A percentile compares a stretch with the other conserved stretches of the same genome.
Evolutionary conservation across 2,329 filamentous ascomycete species (phyloP).

Genomic region (Aspergillus sp.): DNA sequence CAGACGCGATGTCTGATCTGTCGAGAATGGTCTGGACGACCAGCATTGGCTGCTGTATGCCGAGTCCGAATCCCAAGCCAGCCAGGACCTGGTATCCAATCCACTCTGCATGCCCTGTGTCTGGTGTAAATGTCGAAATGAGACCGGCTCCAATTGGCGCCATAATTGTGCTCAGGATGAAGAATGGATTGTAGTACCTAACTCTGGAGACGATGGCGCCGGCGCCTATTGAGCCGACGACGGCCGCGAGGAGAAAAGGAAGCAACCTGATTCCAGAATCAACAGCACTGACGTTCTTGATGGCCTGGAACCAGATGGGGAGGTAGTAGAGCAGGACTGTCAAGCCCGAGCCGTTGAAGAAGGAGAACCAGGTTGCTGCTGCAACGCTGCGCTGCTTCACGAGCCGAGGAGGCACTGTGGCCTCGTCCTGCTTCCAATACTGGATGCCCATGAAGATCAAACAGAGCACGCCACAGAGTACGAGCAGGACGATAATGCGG

Average conservation of each 20-base stretch:
- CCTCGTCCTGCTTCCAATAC: neutral
- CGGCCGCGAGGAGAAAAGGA: slow-evolving; percentile 34
- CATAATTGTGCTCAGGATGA: slow-evolving; percentile 15
- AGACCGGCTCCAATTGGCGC: slow-evolving; percentile 42
- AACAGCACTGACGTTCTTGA: slow-evolving; percentile 42
- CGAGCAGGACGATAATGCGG: slow-evolving; percentile 51
- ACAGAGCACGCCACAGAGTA: slow-evolving; percentile 10
- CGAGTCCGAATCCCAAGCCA: slow-evolving; percentile 36
- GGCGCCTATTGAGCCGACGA: slow-evolving; percentile 20
- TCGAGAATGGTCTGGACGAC: neutral
- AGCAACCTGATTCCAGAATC: slow-evolving; percentile 45
- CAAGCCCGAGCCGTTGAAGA: neutral
- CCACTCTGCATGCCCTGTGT: slow-evolving; percentile 36
- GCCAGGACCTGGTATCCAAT: slow-evolving; percentile 38
- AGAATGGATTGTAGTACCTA: neutral
- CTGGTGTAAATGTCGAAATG: slow-evolving; percentile 38
- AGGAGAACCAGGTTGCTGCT: neutral
- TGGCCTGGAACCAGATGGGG: slow-evolving; percentile 50
- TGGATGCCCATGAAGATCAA: slow-evolving; percentile 19
- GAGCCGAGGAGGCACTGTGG: neutral
- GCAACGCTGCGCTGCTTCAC: neutral
- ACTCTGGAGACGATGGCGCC: neutral
- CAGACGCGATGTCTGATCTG: neutral
- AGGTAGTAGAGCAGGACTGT: slow-evolving; percentile 29
- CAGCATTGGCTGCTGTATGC: slow-evolving; percentile 32